These are phyloP conservation scores for Tulasnella calospora DNA, from an alignment of 768 basidiomycete species.

Conservation along the genomic window DNA sequence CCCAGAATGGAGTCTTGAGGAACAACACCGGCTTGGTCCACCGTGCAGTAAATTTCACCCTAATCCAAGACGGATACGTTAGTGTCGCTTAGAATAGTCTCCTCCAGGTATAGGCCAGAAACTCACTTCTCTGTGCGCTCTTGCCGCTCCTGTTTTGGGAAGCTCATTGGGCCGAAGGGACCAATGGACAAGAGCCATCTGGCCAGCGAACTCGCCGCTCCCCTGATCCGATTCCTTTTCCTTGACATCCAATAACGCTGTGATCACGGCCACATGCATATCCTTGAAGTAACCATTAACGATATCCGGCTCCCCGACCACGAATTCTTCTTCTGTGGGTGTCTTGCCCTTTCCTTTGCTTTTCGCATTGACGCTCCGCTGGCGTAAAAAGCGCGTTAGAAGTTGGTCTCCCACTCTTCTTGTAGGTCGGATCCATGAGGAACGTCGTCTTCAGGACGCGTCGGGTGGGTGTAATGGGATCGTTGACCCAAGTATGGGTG, in stretches of 20 bases:
- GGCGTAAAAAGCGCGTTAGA: constrained; percentile 15
- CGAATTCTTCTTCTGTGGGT: no score
- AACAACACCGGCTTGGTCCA: no score
- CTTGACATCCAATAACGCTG: no score
- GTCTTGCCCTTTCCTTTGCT: neutral
- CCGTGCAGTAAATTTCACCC: constrained; percentile 79
- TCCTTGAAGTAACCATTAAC: constrained; percentile 44
- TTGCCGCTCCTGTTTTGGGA: no score
- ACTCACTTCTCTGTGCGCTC: constrained; percentile 57
- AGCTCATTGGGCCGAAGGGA: no score
- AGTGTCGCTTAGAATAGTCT: neutral
- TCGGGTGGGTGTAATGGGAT: constrained; percentile 21
- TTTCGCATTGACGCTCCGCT: neutral
- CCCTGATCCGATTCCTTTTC: no score
- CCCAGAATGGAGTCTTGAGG: constrained; percentile 50
- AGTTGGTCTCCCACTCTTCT: constrained; percentile 13
- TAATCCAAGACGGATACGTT: constrained; percentile 33
- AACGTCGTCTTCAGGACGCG: no score
- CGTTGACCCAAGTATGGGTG: constrained; percentile 16
- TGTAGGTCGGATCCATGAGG: constrained; percentile 5
- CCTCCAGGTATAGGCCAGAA: neutral
- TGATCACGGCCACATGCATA: constrained; percentile 65
- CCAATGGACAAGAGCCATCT: no score
- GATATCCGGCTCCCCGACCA: constrained; percentile 66
- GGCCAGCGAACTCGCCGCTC: no score